Base-by-base conservation (phyloP, 2,329 filamentous ascomycete genomes). In the Diaporthe velutina region DNA sequence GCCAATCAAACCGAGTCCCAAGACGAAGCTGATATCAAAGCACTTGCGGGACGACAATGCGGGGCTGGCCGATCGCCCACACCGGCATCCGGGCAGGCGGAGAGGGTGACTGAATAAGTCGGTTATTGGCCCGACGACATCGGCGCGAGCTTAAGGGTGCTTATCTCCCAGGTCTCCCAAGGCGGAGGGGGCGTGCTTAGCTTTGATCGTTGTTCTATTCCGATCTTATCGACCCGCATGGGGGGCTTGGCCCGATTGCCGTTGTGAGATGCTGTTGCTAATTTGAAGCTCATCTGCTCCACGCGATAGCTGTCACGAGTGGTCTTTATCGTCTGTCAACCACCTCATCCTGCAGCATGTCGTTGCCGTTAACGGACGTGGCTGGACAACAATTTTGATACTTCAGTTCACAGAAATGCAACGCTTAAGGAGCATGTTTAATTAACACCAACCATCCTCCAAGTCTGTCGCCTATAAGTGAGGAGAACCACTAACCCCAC, bases 201-300 rank as follows among this genome's bases (percentile, higher is more conserved):
- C 42, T 50, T 28, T 54, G 64, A 52, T 73, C 73, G 73, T 66
- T 50, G 33, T 12, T 25, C 64, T 54, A 58, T 42, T 61, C 74
- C 72, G 75, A 73, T 75, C 75, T 76, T 75, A 76, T 76, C 75
- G 38, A 48, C 42, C 55, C 30, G 57, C 50, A 60, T 38, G 15
- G n/a, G 33, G 28, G 22, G 8, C 25, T 19, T 35, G 35, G 45
- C 30, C 30, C 30, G 33, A 61, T 55, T 67, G 17, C 57, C 55
- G 33, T 71, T 33, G 64, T 52, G 58, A 48, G 54, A 70, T 66
- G 42, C 25, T 61, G 48, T 76, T 70, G 75, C 66, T 73, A 75
- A 71, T 71, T 40, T 38, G 52, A 60, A 74, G 72, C 60, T 61
- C 54, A 54, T 48, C 70, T 30, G 58, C 71, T 58, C 50, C 57